Percentiles rank a stretch among this genome's conserved stretches.
Evolutionary conservation across 768 basidiomycete genomes (phyloP).

Genomic region (Agrocybe chaxingu): DNA sequence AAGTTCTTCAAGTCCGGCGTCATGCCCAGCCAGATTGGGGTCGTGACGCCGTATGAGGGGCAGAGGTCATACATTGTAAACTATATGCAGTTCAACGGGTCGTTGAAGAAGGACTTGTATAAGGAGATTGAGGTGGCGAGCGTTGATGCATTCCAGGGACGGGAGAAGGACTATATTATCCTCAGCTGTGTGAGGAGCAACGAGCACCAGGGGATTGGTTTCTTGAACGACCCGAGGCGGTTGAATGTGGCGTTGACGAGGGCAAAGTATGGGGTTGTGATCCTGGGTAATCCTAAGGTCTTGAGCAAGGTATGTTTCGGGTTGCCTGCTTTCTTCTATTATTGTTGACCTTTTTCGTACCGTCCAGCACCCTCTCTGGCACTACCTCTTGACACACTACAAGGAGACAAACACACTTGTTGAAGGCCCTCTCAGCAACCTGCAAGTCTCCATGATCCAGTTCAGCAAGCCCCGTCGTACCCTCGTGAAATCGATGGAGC

Average conservation of each 20-base stretch:
- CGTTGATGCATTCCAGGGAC: conserved; percentile 98
- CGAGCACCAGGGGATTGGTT: conserved; percentile 99
- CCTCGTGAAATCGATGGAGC: conserved; percentile 86
- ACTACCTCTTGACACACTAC: conserved; percentile 96
- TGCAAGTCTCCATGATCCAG: conserved; percentile 98
- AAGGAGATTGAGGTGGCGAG: conserved; percentile 99
- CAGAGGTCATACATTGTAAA: conserved; percentile 98
- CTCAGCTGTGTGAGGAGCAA: conserved; percentile 97
- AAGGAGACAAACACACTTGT: conserved; percentile 94
- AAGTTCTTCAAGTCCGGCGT: conserved; percentile 99
- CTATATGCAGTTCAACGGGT: conserved; percentile 99
- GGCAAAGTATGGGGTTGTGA: conserved; percentile 97
- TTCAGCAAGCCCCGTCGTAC: conserved; percentile 96
- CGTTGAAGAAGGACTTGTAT: conserved; percentile 97
- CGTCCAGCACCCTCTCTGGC: conserved; percentile 93
- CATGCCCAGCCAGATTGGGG: conserved; percentile 91
- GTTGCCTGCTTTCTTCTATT: neutral
- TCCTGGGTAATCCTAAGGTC: conserved; percentile 99
- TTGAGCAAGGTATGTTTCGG: conserved; percentile 81
- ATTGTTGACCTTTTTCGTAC: conserved; percentile 8
- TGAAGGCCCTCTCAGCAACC: conserved; percentile 93
- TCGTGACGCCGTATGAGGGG: conserved; percentile 98
- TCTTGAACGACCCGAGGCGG: conserved; percentile 95
- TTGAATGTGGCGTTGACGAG: conserved; percentile 96
- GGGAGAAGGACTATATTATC: conserved; percentile 99